A percentile compares a stretch with the other conserved stretches of the same genome.
phyloP scores from a whole-genome alignment of 257 asterid species.

The Jaltomata sinuosa region DNA sequence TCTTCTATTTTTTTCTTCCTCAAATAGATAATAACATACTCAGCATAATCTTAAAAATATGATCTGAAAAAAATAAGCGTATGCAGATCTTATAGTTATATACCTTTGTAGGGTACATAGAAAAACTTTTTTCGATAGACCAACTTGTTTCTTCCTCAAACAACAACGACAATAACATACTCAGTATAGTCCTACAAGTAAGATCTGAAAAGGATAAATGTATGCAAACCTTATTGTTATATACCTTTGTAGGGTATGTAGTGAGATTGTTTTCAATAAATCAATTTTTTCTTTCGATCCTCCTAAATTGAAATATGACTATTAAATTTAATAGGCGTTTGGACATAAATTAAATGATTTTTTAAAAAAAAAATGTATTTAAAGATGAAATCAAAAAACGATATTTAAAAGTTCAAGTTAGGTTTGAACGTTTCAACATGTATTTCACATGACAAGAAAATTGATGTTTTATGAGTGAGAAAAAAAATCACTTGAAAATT shows the following conservation, averaged over 20 bases:
- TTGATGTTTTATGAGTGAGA: not conserved
- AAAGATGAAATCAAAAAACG: not conserved
- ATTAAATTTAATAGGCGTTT: not conserved
- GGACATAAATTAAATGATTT: too few species aligned
- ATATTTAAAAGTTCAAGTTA: not conserved
- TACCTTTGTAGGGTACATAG: too few species aligned
- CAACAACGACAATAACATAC: too few species aligned
- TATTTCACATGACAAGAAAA: not conserved
- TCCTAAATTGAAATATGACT: not conserved
- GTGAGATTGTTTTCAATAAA: not conserved
- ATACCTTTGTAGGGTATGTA: too few species aligned
- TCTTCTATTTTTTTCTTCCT: not conserved
- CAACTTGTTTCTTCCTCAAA: not conserved
- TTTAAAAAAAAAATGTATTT: too few species aligned
- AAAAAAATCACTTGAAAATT: not conserved
- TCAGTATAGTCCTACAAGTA: too few species aligned
- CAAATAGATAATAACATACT: not conserved
- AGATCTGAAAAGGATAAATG: rapidly evolving
- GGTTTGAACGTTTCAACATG: not conserved
- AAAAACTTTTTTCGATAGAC: not conserved
- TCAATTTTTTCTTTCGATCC: not conserved
- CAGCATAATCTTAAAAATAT: not conserved
- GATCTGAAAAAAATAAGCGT: rapidly evolving
- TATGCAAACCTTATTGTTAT: not conserved
- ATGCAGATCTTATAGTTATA: too few species aligned